Conservation (phyloP, 768 basidiomycete genomes). For the Rhodosporidiobolus odoratus region DNA sequence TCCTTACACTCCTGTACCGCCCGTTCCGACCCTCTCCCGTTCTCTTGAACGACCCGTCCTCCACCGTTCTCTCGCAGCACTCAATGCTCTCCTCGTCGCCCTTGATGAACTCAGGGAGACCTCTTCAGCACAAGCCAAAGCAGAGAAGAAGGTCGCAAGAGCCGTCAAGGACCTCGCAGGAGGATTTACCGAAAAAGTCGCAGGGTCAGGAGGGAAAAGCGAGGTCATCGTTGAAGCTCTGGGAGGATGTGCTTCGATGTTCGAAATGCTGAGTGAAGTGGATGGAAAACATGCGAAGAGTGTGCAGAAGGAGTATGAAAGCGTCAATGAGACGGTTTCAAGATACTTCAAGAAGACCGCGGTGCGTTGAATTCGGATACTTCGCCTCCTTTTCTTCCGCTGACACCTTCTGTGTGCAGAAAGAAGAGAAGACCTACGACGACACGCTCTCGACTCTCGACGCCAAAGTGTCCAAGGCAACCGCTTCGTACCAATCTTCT, state of each 20-base stretch:
- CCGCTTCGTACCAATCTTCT: slow-evolving; percentile 22
- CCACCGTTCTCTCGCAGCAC: slow-evolving; percentile 25
- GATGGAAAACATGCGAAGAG: slow-evolving; percentile 20
- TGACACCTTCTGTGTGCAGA: background rate
- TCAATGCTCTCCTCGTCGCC: slow-evolving; percentile 32
- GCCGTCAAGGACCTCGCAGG: slow-evolving; percentile 23
- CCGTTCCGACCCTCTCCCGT: background rate
- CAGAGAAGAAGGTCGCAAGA: slow-evolving; percentile 22
- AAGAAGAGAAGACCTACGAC: slow-evolving; percentile 36
- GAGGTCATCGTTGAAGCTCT: slow-evolving; percentile 20
- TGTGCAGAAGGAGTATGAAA: slow-evolving; percentile 36
- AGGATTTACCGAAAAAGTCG: slow-evolving; percentile 15
- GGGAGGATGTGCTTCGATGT: slow-evolving; percentile 3
- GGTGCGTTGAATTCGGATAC: slow-evolving; percentile 3
- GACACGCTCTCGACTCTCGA: slow-evolving; percentile 33
- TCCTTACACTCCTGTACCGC: background rate
- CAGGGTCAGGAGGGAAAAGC: background rate
- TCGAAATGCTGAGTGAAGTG: slow-evolving; percentile 23
- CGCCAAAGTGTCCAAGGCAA: slow-evolving; percentile 34
- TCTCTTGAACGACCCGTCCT: slow-evolving; percentile 32
- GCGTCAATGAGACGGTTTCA: slow-evolving; percentile 20
- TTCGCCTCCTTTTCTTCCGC: background rate
- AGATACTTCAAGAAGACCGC: slow-evolving; percentile 35
- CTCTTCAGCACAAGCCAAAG: slow-evolving; percentile 8
- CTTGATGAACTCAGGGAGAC: slow-evolving; percentile 35